phyloP scores from a whole-genome alignment of 257 asterid genomes.

The Solanum neorickii region DNA sequence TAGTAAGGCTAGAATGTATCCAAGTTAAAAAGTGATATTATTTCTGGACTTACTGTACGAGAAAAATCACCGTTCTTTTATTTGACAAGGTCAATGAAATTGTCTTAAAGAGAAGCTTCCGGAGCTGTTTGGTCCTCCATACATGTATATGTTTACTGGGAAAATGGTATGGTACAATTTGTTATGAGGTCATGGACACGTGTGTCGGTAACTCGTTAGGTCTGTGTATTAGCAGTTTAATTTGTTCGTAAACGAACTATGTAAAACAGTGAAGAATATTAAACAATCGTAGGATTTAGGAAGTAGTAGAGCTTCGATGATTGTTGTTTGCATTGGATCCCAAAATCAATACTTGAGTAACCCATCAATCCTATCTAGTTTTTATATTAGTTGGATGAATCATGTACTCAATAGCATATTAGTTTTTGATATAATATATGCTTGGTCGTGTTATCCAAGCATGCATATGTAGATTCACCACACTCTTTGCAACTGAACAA shows the following conservation, averaged over 20 bases:
- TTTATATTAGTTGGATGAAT: background rate
- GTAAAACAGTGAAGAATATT: background rate
- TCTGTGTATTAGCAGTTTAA: background rate
- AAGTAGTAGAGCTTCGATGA: background rate
- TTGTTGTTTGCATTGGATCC: background rate
- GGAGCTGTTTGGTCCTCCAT: background rate
- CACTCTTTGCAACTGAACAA: background rate
- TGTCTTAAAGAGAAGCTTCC: background rate
- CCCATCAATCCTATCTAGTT: background rate
- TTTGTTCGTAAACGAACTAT: background rate
- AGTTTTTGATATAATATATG: background rate
- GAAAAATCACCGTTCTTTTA: background rate
- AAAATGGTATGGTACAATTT: background rate
- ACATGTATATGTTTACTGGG: background rate
- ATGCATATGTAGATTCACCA: background rate
- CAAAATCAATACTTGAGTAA: background rate
- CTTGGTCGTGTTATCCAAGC: background rate
- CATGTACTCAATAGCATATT: background rate
- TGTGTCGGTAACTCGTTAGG: background rate
- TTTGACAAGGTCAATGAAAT: background rate
- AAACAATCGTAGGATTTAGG: background rate
- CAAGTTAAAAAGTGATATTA: background rate
- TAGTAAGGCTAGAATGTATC: background rate
- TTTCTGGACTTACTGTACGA: background rate
- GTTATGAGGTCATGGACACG: background rate